Base-by-base conservation (phyloP, 1,139 yeast species). In the Arxiozyma slooffiae region DNA sequence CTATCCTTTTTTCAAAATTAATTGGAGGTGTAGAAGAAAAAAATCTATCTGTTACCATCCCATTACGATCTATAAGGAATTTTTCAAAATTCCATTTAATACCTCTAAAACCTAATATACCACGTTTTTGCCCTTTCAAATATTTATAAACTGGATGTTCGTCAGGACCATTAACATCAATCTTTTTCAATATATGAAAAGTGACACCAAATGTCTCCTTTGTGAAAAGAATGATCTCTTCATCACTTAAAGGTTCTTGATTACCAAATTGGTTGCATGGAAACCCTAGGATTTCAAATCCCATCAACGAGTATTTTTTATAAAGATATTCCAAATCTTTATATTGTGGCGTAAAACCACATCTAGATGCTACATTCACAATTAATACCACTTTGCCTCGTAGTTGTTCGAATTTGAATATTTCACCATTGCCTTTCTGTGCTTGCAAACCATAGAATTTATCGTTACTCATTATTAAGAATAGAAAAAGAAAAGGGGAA, bases 61-160 rank as follows among this genome's bases (percentile, higher is more conserved):
- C 97, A 1, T 76, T 56, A 53, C 74, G 71, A 63, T 81, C 80
- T 39, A 89, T 66, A 41, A 89, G 58, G 68, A 89, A 89, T 72
- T 89, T 89, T 67, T 88, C 96, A 67, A 88, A 88, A 69, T 88
- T 89, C 97, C 96, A 88, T 64, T 82, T 74, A 48, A 82, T 70
- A 3, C 88, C 88, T 55, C 71, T 75, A 62, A 83, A 79, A 5
- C 90, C 90, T 41, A 82, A 62, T 7, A 71, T 54, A 18, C 83
- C 84, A 39, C 74, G 54, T 68, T 79, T 80, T 60, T 80, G 64
- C 24, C 67, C 48, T 74, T 90, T 90, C 64, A 90, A 75, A 71
- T 66, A 88, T 60, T 75, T 73, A 73, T 80, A 90, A 24, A 90
- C 86, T 4, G 87, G 82, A 61, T 82, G 84, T 30, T 86, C 79